A percentile compares a stretch with the other conserved stretches of the same genome.
Conservation (phyloP, 192 early-diverging fungal genomes). For the Gorgonomyces haynaldii region DNA sequence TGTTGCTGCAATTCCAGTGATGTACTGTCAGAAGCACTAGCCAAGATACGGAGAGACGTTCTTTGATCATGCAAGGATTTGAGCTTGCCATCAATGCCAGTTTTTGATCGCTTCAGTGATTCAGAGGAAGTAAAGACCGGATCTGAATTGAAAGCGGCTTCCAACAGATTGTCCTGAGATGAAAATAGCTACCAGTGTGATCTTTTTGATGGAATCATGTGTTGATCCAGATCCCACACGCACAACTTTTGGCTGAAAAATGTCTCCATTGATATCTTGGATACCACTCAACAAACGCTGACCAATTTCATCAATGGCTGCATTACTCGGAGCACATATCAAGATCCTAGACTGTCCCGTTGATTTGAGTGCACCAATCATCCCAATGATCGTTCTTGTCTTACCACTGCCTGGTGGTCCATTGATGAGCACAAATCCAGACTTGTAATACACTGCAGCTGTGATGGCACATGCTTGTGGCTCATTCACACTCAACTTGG, state of each 20-base stretch:
- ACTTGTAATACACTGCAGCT: conserved; percentile 43
- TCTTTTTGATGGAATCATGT: conserved; percentile 58
- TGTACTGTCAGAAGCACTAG: no score
- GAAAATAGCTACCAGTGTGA: conserved; percentile 38
- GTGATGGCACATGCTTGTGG: conserved; percentile 82
- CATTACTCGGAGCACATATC: conserved; percentile 92
- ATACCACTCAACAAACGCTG: conserved; percentile 75
- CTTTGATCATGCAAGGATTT: no score
- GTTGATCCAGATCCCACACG: conserved; percentile 70
- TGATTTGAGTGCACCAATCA: conserved; percentile 55
- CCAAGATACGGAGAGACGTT: no score
- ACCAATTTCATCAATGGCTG: conserved; percentile 91
- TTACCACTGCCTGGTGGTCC: conserved; percentile 65
- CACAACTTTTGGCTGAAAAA: conserved; percentile 60
- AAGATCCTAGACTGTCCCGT: conserved; percentile 54
- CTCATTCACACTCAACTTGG: conserved; percentile 68
- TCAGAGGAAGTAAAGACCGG: no score
- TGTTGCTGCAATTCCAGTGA: no score
- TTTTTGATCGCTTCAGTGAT: no score
- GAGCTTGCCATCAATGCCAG: no score
- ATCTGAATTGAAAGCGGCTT: background rate
- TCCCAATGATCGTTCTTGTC: conserved; percentile 80
- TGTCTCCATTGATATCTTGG: conserved; percentile 35
- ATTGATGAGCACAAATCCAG: conserved; percentile 84
- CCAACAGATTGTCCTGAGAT: conserved; percentile 15